Evolutionary conservation across 2,329 filamentous ascomycete species (phyloP).

Genomic region (Didymella glomerata): DNA sequence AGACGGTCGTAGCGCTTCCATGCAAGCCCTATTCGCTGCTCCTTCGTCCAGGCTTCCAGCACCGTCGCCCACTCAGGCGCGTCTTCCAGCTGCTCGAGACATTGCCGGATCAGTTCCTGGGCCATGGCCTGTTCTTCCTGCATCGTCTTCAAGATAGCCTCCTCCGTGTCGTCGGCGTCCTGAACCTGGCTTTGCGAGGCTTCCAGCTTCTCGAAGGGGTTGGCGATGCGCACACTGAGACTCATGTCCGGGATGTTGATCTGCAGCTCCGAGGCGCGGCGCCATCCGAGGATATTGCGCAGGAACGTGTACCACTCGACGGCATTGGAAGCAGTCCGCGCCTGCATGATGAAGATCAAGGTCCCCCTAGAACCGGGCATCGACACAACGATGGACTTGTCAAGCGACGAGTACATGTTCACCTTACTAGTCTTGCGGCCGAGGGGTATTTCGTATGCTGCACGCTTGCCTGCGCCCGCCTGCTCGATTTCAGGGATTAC

Average conservation of each 20-base stretch:
- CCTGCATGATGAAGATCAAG: slow-evolving; percentile 67
- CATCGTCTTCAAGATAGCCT: slow-evolving; percentile 56
- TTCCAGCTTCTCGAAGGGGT: slow-evolving; percentile 66
- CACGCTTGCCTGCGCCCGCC: slow-evolving; percentile 61
- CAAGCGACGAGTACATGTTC: slow-evolving; percentile 71
- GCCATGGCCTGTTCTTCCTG: slow-evolving; percentile 65
- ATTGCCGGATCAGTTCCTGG: slow-evolving; percentile 63
- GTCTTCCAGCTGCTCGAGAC: slow-evolving; percentile 66
- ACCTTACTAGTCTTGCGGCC: slow-evolving; percentile 63
- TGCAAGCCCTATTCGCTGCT: slow-evolving; percentile 69
- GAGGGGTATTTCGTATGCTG: slow-evolving; percentile 66
- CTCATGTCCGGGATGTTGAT: slow-evolving; percentile 70
- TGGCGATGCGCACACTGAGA: slow-evolving; percentile 65
- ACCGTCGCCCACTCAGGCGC: slow-evolving; percentile 68
- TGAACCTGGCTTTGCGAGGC: slow-evolving; percentile 53
- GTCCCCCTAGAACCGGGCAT: slow-evolving; percentile 63
- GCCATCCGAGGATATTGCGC: slow-evolving; percentile 66
- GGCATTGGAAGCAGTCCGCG: slow-evolving; percentile 67
- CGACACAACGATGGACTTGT: slow-evolving; percentile 73
- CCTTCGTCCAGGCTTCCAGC: slow-evolving; percentile 65
- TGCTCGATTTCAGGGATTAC: slow-evolving; percentile 68
- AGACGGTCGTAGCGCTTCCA: slow-evolving; percentile 75
- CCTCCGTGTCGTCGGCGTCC: slow-evolving; percentile 57
- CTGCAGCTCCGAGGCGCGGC: slow-evolving; percentile 63
- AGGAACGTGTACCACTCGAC: slow-evolving; percentile 76